Evolutionary conservation across 495 filamentous ascomycete species (phyloP), one percentile per base, ranked within the genome.

Genomic region (Thermothielavioides terrestris): DNA sequence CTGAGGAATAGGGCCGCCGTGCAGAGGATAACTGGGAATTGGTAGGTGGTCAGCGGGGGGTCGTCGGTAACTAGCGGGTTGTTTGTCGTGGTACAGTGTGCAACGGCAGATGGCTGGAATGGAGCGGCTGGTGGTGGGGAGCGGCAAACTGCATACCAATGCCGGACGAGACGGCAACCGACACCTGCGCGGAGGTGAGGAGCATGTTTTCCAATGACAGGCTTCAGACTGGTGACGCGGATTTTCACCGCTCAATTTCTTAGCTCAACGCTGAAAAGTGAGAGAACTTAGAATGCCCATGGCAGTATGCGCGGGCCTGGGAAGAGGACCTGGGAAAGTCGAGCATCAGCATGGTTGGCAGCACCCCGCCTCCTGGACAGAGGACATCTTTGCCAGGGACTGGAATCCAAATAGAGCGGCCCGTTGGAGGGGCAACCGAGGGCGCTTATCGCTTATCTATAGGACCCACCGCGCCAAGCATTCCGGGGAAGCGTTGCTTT

Each of bases 181-280:
- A 77, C 26, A 77, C 76, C 63, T 78, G 75, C 12, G 65, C 62
- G 6, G 74, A 76, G 36, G 75, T 78, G 47, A 79, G 66, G 22
- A 79, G 62, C 69, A 77, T 73, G 27, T 15, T 44, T 35, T 14
- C 14, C 32, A 20, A n/a, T 28, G 27, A 28, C 6, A 28, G 27
- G n/a, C 31, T 12, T 12, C 11, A 34, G 11, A 6, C 31, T 34
- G 11, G 7, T 18, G 12, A 17, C 21, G 21, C 11, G 15, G 31
- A 23, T 9, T 25, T 28, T 18, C 18, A n/a, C 8, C 11, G 10
- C 22, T 11, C 11, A 42, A 42, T n/a, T n/a, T n/a, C n/a, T n/a
- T n/a, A n/a, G n/a, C n/a, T n/a, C n/a, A n/a, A n/a, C n/a, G n/a
- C n/a, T n/a, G 15, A 22, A n/a, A n/a, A n/a, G n/a, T 30, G 27